Evolutionary conservation across 768 basidiomycete species (phyloP), one percentile per base, ranked within the genome.

Genomic region (Terana coerulea): DNA sequence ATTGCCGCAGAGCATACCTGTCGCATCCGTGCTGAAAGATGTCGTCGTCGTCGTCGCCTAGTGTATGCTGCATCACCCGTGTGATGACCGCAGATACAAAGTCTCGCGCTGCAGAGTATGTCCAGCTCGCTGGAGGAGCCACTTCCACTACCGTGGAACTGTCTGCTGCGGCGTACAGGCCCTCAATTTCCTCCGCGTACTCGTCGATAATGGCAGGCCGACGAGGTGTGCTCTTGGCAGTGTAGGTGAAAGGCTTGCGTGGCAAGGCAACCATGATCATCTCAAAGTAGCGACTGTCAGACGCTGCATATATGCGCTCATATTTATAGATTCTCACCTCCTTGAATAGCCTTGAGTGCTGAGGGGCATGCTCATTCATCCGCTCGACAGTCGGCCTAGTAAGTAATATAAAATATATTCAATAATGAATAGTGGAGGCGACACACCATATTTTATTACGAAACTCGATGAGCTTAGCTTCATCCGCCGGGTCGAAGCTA

Each of bases 311-410:
- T 1, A 29, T n/a, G 21, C 39, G 19, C 51, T n/a, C n/a, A n/a
- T n/a, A n/a, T n/a, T n/a, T n/a, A n/a, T n/a, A n/a, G n/a, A n/a
- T n/a, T n/a, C 61, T 34, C 11, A 70, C 73, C 68, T 75, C 74
- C 51, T 75, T 76, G 63, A 76, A 76, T 3, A 78, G 56, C 19
- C 74, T 59, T 0, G 74, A 75, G 53, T 77, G 75, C 24, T 66
- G 60, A 5, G 77, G 77, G 0, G 75, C 74, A 47, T 60, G 68
- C n/a, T 54, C 55, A 48, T 77, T 79, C 48, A 71, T 62, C 39
- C 66, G 54, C 51, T 76, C 69, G 2, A 77, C 63, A 6, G 66
- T 73, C 0, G 72, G 65, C 74, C 73, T 77, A 25, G 19, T n/a
- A 50, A 35, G 51, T 45, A 47, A 40, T 51, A 44, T 52, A 55